These are phyloP conservation scores for Pichia sp. DNA, from an alignment of 1,139 yeast genomes.

Conservation along the genomic window DNA sequence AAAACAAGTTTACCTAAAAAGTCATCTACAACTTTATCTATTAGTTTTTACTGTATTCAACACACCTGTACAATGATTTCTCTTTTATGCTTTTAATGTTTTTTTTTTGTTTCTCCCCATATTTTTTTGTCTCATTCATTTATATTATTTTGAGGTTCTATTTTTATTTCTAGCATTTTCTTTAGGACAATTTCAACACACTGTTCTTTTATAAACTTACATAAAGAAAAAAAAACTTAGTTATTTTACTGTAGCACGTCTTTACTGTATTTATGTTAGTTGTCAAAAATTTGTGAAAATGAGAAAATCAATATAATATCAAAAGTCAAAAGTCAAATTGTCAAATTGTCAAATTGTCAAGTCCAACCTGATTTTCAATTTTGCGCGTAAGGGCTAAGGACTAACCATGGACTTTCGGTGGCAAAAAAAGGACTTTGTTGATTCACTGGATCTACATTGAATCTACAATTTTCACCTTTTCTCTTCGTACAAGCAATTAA, in stretches of 20 bases:
- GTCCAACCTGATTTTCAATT: neutral
- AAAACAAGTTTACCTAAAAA: neutral
- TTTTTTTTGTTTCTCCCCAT: neutral
- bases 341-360: neutral
- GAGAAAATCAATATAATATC: neutral
- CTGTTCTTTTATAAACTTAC: neutral
- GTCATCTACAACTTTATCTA: neutral
- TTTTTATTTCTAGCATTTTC: neutral
- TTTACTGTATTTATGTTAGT: too few relatives aligned
- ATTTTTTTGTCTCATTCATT: neutral
- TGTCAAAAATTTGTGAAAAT: neutral
- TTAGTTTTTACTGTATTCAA: constrained; percentile 5
- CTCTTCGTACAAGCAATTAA: neutral
- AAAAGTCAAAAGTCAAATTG: neutral
- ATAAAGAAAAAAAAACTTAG: neutral
- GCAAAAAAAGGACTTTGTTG: neutral
- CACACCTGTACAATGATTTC: constrained; percentile 5
- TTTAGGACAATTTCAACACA: neutral
- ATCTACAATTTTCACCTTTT: neutral
- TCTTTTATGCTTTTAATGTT: neutral
- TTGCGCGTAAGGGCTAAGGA: neutral
- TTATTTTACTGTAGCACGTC: too few relatives aligned
- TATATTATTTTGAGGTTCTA: neutral
- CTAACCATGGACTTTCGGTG: neutral
- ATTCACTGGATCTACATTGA: neutral